Base-by-base conservation (phyloP, 2,329 filamentous ascomycete genomes). In the Pleurostoma richardsiae region DNA sequence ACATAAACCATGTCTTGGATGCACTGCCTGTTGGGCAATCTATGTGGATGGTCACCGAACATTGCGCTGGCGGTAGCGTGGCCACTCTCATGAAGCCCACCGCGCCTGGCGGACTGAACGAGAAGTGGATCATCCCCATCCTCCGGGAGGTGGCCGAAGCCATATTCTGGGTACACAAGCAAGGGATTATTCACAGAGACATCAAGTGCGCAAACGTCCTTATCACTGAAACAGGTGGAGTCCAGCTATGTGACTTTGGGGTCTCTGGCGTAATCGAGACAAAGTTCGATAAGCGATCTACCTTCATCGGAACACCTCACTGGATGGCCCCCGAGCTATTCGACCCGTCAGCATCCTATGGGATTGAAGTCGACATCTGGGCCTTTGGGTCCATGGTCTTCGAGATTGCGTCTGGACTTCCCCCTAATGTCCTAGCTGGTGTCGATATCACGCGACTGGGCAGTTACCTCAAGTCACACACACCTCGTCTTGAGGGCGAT, bases 21-120 rank as follows among this genome's bases (percentile, higher is more conserved):
- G 87, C 87, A 4, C 75, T 91, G 26, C 82, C 86, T 6, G 82
- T 92, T 36, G 86, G 86, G 39, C 83, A 86, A 55, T 81, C 88
- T 50, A 84, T 95, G 70, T 95, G 89, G 89, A 88, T 94, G 71
- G 82, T 94, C 47, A 91, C 86, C 49, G 88, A 94, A 67, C 90
- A 91, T 64, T 91, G 88, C 57, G 87, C 86, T 5, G 89, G 89
- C 51, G 89, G 89, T 42, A 94, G 88, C 62, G 85, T 95, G 62
- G 85, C 79, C 54, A 91, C 77, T 51, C 77, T 79, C 49, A 84
- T 85, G 82, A 80, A 78, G 60, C 82, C 84, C n/a, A 85, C 80
- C 1, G 72, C 76, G 3, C 80, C 81, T 0, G 79, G 78, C 2
- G 82, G 83, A 3, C 66, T 87, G n/a, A 77, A 81, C 56, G 83